Base-by-base conservation (phyloP, 768 basidiomycete species). In the Phylloporus arenicola region DNA sequence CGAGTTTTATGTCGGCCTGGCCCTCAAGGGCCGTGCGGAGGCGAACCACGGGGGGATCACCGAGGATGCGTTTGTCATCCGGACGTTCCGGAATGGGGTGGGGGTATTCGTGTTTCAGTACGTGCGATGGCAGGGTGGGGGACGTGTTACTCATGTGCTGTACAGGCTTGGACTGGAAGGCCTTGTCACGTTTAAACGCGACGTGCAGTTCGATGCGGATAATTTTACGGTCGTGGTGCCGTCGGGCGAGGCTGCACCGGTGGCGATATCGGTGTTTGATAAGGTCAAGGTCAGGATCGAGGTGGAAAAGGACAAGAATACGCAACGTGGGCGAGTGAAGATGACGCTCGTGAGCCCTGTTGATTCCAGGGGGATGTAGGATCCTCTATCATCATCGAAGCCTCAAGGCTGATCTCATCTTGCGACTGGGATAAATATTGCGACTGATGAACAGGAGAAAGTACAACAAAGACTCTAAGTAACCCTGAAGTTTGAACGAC, bases 91-190 rank as follows among this genome's bases (percentile, higher is more conserved):
- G 61, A 99, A 99, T 65, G 96, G 95, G 0, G 68, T 99, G 29
- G 88, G 91, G n/a, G 95, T 98, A 33, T 98, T 96, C 57, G 92
- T 98, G 27, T 90, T 84, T 29, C 84, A 86, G 95, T 97, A 57
- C 65, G 91, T 63, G 24, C 53, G 6, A 34, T 4, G 40, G n/a
- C 19, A 4, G 14, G 14, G 24, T 25, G 24, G 40, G 22, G 7
- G 16, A 14, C 16, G 40, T 7, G 12, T 30, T 22, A 5, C 29
- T 48, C 3, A 41, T 14, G 17, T 8, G 40, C 5, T 8, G 30
- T 27, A 40, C 60, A 95, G 93, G 63, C 78, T 96, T 46, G 95
- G 95, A 4, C 78, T 99, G 44, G 94, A 97, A 68, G 96, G 96
- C 0, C 72, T 99, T 24, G 84, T 99, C 53, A 91, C 83, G 61